A percentile compares a stretch with the other conserved stretches of the same genome.
phyloP scores from a whole-genome alignment of 139 green algal species.

The Edaphochlamys debaryana region DNA sequence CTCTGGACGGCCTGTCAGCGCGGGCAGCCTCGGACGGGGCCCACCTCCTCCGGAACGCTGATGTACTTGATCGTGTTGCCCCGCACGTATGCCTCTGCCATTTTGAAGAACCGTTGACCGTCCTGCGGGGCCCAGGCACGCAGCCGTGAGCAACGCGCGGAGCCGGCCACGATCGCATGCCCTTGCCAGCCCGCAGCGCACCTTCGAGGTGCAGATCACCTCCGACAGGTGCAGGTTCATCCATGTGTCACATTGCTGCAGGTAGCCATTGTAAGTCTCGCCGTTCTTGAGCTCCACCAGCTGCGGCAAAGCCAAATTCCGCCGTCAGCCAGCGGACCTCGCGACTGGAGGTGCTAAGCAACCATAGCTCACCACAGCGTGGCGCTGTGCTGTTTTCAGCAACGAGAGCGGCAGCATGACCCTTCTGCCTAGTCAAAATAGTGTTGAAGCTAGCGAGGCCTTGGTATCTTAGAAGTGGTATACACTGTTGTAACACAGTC shows the following conservation, averaged over 20 bases:
- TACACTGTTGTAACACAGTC: no score
- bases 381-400: conserved; percentile 85
- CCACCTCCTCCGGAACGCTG: conserved; percentile 94
- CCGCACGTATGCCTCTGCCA: conserved; percentile 94
- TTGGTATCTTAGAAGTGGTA: no score
- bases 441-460: no score
- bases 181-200: no score
- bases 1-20: no score
- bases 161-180: no score
- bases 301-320: conserved; percentile 59
- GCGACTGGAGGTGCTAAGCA: no score
- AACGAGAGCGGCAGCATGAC: conserved; percentile 94
- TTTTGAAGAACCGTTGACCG: conserved; percentile 95
- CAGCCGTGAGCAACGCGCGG: not conserved
- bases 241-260: conserved; percentile 97
- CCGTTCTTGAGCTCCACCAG: conserved; percentile 98
- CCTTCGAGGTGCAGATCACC: conserved; percentile 98
- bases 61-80: conserved; percentile 99
- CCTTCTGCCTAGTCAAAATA: no score
- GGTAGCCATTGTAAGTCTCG: conserved; percentile 98
- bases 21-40: no score
- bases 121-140: conserved; percentile 67
- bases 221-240: conserved; percentile 99
- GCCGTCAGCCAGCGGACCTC: not conserved
- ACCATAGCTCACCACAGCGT: conserved; percentile 83